Evolutionary conservation across 371 early-diverging fungal genomes (phyloP).

Genomic region (Batkoa obscura): DNA sequence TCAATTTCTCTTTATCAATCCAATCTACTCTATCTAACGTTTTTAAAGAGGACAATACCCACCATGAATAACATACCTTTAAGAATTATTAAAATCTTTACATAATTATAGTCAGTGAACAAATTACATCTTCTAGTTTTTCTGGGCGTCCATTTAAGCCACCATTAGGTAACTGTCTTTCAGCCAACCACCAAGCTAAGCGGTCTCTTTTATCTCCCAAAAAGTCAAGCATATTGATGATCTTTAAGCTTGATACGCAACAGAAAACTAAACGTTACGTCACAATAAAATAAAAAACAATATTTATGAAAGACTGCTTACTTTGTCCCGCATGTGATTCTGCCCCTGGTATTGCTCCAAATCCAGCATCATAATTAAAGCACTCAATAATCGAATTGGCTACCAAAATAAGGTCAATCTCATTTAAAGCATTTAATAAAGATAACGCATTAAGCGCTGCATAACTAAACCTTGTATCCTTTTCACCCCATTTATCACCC

Average conservation of each 20-base stretch:
- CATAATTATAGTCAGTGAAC: background rate
- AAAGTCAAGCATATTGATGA: slow-evolving; percentile 38
- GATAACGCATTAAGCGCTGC: slow-evolving; percentile 59
- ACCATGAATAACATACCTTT: slow-evolving; percentile 96
- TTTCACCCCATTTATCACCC: slow-evolving; percentile 90
- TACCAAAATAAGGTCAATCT: slow-evolving; percentile 45
- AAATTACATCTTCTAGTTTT: slow-evolving; percentile 79
- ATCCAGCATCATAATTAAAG: slow-evolving; percentile 95
- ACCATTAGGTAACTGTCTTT: slow-evolving; percentile 81
- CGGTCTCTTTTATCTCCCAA: slow-evolving; percentile 40
- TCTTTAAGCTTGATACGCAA: slow-evolving; percentile 75
- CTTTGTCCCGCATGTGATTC: slow-evolving; percentile 92
- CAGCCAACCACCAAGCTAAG: slow-evolving; percentile 82
- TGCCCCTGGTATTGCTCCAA: slow-evolving; percentile 79
- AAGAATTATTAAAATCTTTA: background rate
- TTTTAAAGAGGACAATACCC: slow-evolving; percentile 84
- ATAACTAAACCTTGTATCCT: slow-evolving; percentile 88
- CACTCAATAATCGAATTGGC: slow-evolving; percentile 61
- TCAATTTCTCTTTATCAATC: slow-evolving; percentile 65
- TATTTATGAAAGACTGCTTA: too few relatives aligned
- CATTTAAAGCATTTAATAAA: slow-evolving; percentile 43
- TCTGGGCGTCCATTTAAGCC: slow-evolving; percentile 96
- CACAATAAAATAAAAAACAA: too few relatives aligned
- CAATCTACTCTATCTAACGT: slow-evolving; percentile 67
- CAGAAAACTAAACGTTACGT: slow-evolving; percentile 48